Conservation (phyloP, 2,329 filamentous ascomycete species). For the Calonectria pteridis region DNA sequence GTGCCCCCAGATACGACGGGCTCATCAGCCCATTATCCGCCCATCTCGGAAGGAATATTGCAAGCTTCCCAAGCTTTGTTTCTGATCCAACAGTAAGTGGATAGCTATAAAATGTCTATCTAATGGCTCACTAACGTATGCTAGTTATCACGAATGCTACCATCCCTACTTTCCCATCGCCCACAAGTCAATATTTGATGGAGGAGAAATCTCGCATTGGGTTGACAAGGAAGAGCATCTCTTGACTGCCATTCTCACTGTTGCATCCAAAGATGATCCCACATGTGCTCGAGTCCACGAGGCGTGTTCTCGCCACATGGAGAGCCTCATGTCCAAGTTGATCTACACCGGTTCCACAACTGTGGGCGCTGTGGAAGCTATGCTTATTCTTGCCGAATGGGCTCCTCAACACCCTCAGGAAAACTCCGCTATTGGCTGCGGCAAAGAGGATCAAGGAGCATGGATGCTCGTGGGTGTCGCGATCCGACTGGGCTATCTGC, state of each 20-base stretch:
- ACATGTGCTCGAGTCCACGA: conserved; percentile 74
- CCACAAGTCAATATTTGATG: conserved; percentile 68
- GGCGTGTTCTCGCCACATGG: conserved; percentile 77
- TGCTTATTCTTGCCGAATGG: conserved; percentile 80
- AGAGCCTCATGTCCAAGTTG: conserved; percentile 74
- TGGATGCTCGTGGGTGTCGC: conserved; percentile 84
- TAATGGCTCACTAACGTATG: not conserved
- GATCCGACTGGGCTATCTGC: conserved; percentile 76
- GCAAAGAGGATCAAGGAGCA: conserved; percentile 79
- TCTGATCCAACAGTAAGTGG: conserved; percentile 45
- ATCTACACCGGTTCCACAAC: conserved; percentile 75
- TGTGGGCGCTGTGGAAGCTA: conserved; percentile 78
- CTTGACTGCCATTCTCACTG: conserved; percentile 77
- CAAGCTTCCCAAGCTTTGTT: conserved; percentile 41
- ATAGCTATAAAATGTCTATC: not conserved
- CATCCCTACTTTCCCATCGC: conserved; percentile 79
- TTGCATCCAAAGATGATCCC: conserved; percentile 78
- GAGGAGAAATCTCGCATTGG: conserved; percentile 64
- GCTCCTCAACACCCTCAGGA: conserved; percentile 74
- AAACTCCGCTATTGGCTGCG: conserved; percentile 74
- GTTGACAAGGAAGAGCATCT: conserved; percentile 74
- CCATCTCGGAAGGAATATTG: conserved; percentile 48
- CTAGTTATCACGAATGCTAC: conserved; percentile 73
- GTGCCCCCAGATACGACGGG: conserved; percentile 8
- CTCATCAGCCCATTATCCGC: conserved; percentile 45